Base-by-base conservation (phyloP, 1,139 yeast genomes). In the Pichiaceae sp. region DNA sequence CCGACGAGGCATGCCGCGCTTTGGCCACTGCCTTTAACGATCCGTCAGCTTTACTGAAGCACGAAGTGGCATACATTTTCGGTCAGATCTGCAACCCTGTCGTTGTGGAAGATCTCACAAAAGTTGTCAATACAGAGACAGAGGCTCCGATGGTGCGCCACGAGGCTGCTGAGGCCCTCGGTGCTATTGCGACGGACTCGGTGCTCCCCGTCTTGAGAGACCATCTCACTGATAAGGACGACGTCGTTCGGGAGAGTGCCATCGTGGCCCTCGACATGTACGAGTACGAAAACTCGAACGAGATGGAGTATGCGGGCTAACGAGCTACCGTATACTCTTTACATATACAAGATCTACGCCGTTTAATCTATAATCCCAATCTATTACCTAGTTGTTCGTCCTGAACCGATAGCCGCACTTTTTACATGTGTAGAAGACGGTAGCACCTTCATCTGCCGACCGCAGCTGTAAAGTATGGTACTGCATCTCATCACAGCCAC, bases 141-240 rank as follows among this genome's bases (percentile, higher is more conserved):
- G 96, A 93, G 65, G 97, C 94, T 33, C 95, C 94, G 42, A 93
- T 93, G 98, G 98, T 93, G 26, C 81, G 99, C 65, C 99, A 93
- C 58, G 99, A 93, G 64, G 98, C 98, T 40, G 98, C 98, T 23
- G 99, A 93, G 64, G 98, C 98, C 21, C 71, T 93, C 50, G 98
- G 98, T 18, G 75, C 95, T 21, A 91, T 93, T 57, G 97, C 96
- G 19, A 85, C 96, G n/a, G 95, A 85, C 52, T 96, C 89, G 41
- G 95, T 91, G 35, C 70, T 89, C 48, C 96, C 96, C 15, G 80
- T 91, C 29, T 73, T 93, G 54, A 73, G 83, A 57, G 68, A 78
- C 32, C 84, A 83, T 60, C 72, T 89, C 51, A 68, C 76, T 50
- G 98, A 93, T 57, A 68, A 75, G 43, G 96, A 84, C 52, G 75